Conservation (phyloP, 139 green algal species). For the Tetratostichococcus sp. region DNA sequence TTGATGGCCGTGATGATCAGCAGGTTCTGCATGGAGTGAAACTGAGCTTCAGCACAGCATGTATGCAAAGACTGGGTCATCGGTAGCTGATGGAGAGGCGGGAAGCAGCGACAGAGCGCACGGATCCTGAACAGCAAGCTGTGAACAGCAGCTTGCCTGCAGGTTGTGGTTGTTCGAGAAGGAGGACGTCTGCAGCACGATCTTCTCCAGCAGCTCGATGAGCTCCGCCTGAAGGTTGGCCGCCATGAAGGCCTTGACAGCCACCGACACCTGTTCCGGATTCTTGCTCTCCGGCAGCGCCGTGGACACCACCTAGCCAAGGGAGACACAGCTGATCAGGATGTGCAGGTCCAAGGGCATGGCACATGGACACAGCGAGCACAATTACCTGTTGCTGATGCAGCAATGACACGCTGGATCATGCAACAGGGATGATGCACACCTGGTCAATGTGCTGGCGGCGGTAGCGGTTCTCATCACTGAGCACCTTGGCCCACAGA, state of each 20-base stretch:
- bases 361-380: too few relatives aligned
- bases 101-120: too few relatives aligned
- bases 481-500: constrained; percentile 93
- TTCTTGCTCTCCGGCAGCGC: constrained; percentile 97
- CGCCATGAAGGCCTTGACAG: constrained; percentile 98
- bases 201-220: constrained; percentile 99
- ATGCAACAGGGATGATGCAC: too few relatives aligned
- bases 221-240: constrained; percentile 93
- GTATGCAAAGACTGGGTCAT: too few relatives aligned
- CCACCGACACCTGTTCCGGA: constrained; percentile 94
- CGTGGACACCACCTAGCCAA: constrained; percentile 88
- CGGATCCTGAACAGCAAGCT: too few relatives aligned
- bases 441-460: constrained; percentile 83
- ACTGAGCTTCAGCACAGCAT: too few relatives aligned
- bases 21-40: constrained; percentile 78
- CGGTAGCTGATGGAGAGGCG: too few relatives aligned
- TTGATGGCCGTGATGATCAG: constrained; percentile 98
- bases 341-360: too few relatives aligned
- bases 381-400: too few relatives aligned
- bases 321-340: too few relatives aligned
- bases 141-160: constrained; percentile 49
- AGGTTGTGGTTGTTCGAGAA: constrained; percentile 99
- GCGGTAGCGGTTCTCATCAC: constrained; percentile 75
- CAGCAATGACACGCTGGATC: too few relatives aligned
- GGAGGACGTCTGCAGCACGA: constrained; percentile 95